These are phyloP conservation scores for Acrocalymma vagum DNA, from an alignment of 2,329 filamentous ascomycete genomes.

Conservation along the genomic window DNA sequence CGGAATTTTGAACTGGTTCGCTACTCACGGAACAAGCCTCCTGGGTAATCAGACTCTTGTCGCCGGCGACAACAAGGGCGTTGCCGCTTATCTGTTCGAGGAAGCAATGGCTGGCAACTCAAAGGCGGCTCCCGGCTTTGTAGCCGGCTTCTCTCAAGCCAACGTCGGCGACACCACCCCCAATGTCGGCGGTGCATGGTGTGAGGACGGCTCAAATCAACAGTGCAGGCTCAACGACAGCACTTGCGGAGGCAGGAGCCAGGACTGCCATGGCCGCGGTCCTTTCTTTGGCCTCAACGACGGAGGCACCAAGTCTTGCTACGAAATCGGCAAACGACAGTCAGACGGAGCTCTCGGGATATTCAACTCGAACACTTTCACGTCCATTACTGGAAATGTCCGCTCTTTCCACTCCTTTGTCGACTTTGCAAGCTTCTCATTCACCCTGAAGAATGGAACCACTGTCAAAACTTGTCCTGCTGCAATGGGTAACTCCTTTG, in stretches of 20 bases:
- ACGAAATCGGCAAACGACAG: constrained; percentile 79
- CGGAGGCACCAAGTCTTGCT: constrained; percentile 72
- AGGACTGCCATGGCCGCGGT: constrained; percentile 77
- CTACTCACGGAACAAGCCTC: constrained; percentile 90
- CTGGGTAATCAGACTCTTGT: constrained; percentile 91
- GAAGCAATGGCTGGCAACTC: constrained; percentile 64
- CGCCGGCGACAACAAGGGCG: constrained; percentile 96
- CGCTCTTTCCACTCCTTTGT: constrained; percentile 87
- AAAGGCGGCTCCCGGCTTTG: constrained; percentile 69
- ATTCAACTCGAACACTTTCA: constrained; percentile 62
- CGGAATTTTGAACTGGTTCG: constrained; percentile 88
- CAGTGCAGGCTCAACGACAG: constrained; percentile 81
- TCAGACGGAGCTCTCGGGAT: constrained; percentile 67
- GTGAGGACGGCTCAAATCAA: constrained; percentile 78
- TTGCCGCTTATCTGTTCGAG: constrained; percentile 87
- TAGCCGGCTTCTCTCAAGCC: constrained; percentile 91
- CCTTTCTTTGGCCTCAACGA: constrained; percentile 74
- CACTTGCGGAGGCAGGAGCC: constrained; percentile 78
- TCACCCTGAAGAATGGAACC: constrained; percentile 76
- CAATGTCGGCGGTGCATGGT: constrained; percentile 87
- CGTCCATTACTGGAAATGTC: constrained; percentile 69
- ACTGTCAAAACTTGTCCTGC: constrained; percentile 81
- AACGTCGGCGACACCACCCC: constrained; percentile 92
- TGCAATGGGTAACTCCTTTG: constrained; percentile 90
- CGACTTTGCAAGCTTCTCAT: constrained; percentile 79